Evolutionary conservation across 148 eudicot species (phyloP), one percentile per base, ranked within the genome.

Genomic region (Simmondsia chinensis): DNA sequence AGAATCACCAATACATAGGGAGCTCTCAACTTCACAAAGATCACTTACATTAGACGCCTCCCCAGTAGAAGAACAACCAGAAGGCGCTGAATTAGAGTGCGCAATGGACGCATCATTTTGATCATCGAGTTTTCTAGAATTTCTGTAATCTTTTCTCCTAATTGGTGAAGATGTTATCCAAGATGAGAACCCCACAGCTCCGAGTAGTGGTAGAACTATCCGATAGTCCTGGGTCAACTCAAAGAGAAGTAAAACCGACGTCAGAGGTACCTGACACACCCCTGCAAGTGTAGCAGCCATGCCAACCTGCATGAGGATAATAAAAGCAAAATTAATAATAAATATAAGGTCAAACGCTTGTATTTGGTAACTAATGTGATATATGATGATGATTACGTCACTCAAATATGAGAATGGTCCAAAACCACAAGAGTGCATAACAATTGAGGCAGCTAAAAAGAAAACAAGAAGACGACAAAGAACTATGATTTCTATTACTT

Each of bases 221-320:
- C 97, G 77, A 52, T 89, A 89, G 64, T 89, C 97, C 48, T 84
- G 95, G 43, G 97, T 89, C 33, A 89, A 72, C 52, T 84, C 95
- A 50, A 89, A 88, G 20, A 84, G 82, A 73, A 89, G 97, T 61
- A 89, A 57, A 64, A 89, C 95, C 27, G 95, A 76, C 18, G 97
- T 84, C 32, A 84, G 87, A 46, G 91, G 95, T 34, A 84, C 95
- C 49, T 84, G 87, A 57, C 97, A 89, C 30, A 89, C 97, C 52
- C 93, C 95, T 47, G 95, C 97, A 43, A 89, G 93, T 41, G 97
- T 89, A 69, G 97, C 95, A 71, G 97, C 91, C 97, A 89, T 89
- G 56, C 87, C 97, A 52, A 89, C 97, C 97, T 89, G 81, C 41
- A 41, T 30, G 28, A 17, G 22, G 41, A 61, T 47, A 41, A 29